Conservation (phyloP, 2,329 filamentous ascomycete species). For the Aspergillus hortae region DNA sequence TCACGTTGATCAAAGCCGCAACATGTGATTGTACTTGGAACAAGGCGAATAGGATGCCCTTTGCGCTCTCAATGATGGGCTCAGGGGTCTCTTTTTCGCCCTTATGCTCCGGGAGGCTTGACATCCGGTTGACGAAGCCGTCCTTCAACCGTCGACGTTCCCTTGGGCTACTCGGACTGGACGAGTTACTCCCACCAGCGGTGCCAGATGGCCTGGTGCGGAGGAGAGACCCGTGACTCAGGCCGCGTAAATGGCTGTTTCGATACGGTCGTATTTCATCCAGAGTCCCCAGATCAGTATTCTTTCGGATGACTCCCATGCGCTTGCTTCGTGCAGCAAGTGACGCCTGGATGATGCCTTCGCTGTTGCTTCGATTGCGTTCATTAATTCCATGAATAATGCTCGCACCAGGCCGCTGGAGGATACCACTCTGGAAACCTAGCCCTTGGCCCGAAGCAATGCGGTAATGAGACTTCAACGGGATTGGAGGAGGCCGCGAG, state of each 20-base stretch:
- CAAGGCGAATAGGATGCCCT: slow-evolving; percentile 53
- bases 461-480: slow-evolving; percentile 75
- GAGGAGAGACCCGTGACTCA: slow-evolving; percentile 56
- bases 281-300: slow-evolving; percentile 51
- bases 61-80: slow-evolving; percentile 54
- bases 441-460: slow-evolving; percentile 42
- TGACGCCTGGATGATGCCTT: slow-evolving; percentile 53
- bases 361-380: slow-evolving; percentile 59
- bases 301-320: slow-evolving; percentile 59
- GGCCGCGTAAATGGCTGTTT: slow-evolving; percentile 54
- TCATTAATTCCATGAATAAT: slow-evolving; percentile 64
- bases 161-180: slow-evolving; percentile 43
- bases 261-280: slow-evolving; percentile 51
- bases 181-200: slow-evolving; percentile 37
- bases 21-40: slow-evolving; percentile 50
- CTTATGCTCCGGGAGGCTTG: slow-evolving; percentile 56
- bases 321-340: slow-evolving; percentile 51
- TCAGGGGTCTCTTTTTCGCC: slow-evolving; percentile 45
- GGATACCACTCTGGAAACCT: slow-evolving; percentile 39
- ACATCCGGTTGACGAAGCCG: slow-evolving; percentile 50
- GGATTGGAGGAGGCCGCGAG: slow-evolving; percentile 70
- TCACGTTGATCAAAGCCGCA: slow-evolving; percentile 44
- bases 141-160: slow-evolving; percentile 41
- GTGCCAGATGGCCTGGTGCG: slow-evolving; percentile 33
- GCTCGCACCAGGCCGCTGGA: slow-evolving; percentile 69